Conservation (phyloP, 305 asterid species). For the Striga hermonthica region DNA sequence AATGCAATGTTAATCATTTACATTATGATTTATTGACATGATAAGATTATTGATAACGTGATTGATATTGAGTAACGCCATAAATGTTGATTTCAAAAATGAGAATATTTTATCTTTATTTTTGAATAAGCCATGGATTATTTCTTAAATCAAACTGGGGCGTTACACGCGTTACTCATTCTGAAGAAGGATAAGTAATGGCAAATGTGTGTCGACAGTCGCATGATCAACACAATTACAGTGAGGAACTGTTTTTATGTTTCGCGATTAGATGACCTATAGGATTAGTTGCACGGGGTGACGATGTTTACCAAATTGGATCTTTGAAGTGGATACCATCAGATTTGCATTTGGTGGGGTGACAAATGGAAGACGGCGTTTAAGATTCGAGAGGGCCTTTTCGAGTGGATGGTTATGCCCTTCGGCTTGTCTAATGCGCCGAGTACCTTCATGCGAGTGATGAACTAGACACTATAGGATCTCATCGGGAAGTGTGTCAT, state of each 20-base stretch:
- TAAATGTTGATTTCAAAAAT: too few relatives aligned
- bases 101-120: too few relatives aligned
- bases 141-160: too few relatives aligned
- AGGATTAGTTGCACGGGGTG: background rate
- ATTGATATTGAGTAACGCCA: too few relatives aligned
- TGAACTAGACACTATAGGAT: background rate
- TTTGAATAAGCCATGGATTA: too few relatives aligned
- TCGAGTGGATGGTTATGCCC: background rate
- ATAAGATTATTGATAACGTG: too few relatives aligned
- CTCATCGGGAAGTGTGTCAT: background rate
- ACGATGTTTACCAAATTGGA: too few relatives aligned
- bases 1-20: too few relatives aligned
- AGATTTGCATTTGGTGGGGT: background rate
- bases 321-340: background rate
- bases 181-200: background rate
- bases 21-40: too few relatives aligned
- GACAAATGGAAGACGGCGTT: background rate
- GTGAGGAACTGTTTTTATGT: too few relatives aligned
- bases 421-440: background rate
- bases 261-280: background rate
- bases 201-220: background rate
- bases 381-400: background rate
- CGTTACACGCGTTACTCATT: too few relatives aligned
- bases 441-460: background rate
- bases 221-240: background rate